These are phyloP conservation scores for Apiotrichum laibachii DNA, from an alignment of 1,284 basidiomycete species.

Conservation along the genomic window DNA sequence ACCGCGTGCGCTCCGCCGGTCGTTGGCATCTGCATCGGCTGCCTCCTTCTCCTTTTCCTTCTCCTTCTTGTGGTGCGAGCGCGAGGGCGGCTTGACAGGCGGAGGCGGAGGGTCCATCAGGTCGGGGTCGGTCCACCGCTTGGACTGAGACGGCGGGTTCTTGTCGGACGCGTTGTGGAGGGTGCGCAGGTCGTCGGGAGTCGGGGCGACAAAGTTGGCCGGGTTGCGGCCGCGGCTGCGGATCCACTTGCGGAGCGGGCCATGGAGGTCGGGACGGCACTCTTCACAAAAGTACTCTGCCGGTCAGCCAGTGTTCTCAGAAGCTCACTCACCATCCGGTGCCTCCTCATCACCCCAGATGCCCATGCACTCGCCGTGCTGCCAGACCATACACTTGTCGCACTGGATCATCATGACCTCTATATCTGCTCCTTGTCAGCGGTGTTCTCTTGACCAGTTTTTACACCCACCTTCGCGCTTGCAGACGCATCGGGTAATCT, in stretches of 20 bases:
- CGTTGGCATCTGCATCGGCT: slow-evolving; percentile 9
- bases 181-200: slow-evolving; percentile 39
- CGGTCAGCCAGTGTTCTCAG: slow-evolving; percentile 4
- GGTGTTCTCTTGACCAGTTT: background rate
- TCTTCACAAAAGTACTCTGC: slow-evolving; percentile 80
- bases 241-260: slow-evolving; percentile 67
- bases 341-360: slow-evolving; percentile 80
- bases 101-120: slow-evolving; percentile 14
- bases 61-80: slow-evolving; percentile 36
- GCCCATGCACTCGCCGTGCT: slow-evolving; percentile 96
- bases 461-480: slow-evolving; percentile 69
- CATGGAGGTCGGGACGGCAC: slow-evolving; percentile 84
- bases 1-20: background rate
- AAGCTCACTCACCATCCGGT: slow-evolving; percentile 63
- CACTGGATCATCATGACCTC: slow-evolving; percentile 93
- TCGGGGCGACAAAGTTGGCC: slow-evolving; percentile 41
- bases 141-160: slow-evolving; percentile 49
- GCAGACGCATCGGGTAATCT: slow-evolving; percentile 91
- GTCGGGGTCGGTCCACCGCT: slow-evolving; percentile 41
- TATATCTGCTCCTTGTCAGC: slow-evolving; percentile 56
- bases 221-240: slow-evolving; percentile 38
- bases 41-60: slow-evolving; percentile 4
- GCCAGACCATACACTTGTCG: slow-evolving; percentile 96
- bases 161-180: slow-evolving; percentile 36
- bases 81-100: slow-evolving; percentile 27